These are phyloP conservation scores for Termitomyces sp. DNA, from an alignment of 768 basidiomycete genomes.

Conservation along the genomic window DNA sequence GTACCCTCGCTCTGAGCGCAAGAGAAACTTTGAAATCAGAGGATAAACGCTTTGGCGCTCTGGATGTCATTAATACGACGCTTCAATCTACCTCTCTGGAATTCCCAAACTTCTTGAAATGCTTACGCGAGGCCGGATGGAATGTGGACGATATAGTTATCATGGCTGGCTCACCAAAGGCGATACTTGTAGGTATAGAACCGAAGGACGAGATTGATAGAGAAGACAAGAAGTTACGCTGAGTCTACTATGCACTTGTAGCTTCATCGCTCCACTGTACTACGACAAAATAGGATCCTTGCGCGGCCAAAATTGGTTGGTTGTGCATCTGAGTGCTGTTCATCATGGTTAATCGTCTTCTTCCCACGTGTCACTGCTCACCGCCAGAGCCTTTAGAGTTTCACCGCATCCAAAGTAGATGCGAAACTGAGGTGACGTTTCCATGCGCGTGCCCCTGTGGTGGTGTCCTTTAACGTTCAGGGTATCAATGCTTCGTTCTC, in stretches of 20 bases:
- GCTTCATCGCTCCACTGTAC: not conserved
- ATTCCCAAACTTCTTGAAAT: constrained; percentile 20
- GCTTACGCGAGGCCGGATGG: constrained; percentile 30
- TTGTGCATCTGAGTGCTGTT: not conserved
- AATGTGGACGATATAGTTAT: constrained; percentile 25
- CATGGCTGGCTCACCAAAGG: constrained; percentile 25
- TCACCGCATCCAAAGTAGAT: not conserved
- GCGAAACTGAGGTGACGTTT: not conserved
- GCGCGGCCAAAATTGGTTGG: not conserved
- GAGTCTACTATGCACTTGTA: not conserved
- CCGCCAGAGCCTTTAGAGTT: not conserved
- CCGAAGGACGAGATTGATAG: not conserved
- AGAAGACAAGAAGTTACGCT: constrained; percentile 19
- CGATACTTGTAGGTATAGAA: constrained; percentile 18
- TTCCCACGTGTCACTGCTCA: not conserved
- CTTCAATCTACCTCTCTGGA: constrained; percentile 15
- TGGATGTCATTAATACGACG: constrained; percentile 16
- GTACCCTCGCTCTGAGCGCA: constrained; percentile 2
- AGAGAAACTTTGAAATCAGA: not conserved
- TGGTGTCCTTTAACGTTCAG: not conserved
- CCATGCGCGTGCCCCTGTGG: constrained; percentile 1
- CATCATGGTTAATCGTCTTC: constrained; percentile 3
- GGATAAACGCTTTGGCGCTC: not conserved
- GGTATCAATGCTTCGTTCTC: not conserved
- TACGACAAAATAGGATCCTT: not conserved